Conservation (phyloP, 1,284 basidiomycete genomes). For the Takashimella koratensis region DNA sequence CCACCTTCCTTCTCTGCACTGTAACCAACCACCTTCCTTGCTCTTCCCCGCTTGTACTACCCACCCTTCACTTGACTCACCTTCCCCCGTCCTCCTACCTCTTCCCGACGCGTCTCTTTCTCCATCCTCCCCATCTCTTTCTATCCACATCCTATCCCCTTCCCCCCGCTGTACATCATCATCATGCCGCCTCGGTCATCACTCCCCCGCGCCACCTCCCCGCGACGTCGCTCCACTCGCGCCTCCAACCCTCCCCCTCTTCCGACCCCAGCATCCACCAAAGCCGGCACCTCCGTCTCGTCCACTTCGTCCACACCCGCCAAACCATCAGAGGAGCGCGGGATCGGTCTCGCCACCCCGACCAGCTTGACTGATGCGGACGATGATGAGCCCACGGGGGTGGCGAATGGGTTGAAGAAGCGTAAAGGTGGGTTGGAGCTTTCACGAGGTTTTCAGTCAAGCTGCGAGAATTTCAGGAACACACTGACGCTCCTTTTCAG, state of each 20-base stretch:
- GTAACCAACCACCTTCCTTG: background rate
- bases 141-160: background rate
- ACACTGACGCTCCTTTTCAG: too few relatives aligned
- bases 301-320: background rate
- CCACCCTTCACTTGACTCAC: background rate
- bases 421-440: background rate
- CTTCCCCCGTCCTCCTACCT: background rate
- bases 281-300: background rate
- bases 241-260: background rate
- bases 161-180: background rate
- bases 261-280: background rate
- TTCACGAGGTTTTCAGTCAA: background rate
- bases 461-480: too few relatives aligned
- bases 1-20: background rate
- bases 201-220: background rate
- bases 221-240: background rate
- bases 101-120: background rate
- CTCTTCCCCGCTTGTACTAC: background rate
- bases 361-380: background rate
- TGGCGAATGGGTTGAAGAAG: background rate
- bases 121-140: background rate
- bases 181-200: background rate
- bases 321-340: background rate
- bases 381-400: background rate
- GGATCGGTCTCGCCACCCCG: background rate